Evolutionary conservation across 169 alveolate genomes (phyloP).

Genomic region (Cryptosporidium ryanae): DNA sequence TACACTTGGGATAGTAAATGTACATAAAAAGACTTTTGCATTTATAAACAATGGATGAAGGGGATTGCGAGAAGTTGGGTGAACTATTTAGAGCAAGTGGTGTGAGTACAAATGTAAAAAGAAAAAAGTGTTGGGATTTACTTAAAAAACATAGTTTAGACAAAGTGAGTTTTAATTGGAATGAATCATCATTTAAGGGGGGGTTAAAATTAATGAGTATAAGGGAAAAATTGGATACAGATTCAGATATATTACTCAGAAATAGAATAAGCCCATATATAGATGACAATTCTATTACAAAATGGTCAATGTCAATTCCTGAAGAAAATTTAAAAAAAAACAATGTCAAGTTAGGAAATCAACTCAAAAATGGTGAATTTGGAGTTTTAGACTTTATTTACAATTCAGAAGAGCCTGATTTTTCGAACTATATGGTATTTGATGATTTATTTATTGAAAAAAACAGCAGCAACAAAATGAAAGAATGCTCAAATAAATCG

Average conservation of each 20-base stretch:
- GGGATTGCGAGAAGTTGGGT: neutral
- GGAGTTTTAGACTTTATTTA: slow-evolving; percentile 6
- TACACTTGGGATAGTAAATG: too few relatives aligned
- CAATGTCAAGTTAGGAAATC: neutral
- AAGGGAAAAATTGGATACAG: slow-evolving; percentile 6
- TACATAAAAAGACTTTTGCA: too few relatives aligned
- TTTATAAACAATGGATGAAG: neutral
- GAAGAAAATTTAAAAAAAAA: neutral
- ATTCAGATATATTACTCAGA: slow-evolving; percentile 16
- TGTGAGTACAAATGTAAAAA: slow-evolving; percentile 16
- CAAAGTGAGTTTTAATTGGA: too few relatives aligned
- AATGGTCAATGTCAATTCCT: slow-evolving; percentile 24
- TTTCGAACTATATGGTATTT: slow-evolving; percentile 7
- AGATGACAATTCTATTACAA: slow-evolving; percentile 24
- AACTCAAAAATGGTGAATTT: neutral
- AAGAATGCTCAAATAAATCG: neutral
- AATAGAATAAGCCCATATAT: slow-evolving; percentile 22
- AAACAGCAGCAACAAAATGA: neutral
- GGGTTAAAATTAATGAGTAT: slow-evolving; percentile 2
- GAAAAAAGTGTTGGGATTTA: slow-evolving; percentile 55
- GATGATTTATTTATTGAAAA: neutral
- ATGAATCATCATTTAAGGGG: neutral
- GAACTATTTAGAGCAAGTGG: slow-evolving; percentile 19
- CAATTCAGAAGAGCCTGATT: slow-evolving; percentile 25
- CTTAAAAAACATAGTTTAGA: slow-evolving; percentile 2